phyloP scores from a whole-genome alignment of 208 protist genomes.

The Leishmania arabica region DNA sequence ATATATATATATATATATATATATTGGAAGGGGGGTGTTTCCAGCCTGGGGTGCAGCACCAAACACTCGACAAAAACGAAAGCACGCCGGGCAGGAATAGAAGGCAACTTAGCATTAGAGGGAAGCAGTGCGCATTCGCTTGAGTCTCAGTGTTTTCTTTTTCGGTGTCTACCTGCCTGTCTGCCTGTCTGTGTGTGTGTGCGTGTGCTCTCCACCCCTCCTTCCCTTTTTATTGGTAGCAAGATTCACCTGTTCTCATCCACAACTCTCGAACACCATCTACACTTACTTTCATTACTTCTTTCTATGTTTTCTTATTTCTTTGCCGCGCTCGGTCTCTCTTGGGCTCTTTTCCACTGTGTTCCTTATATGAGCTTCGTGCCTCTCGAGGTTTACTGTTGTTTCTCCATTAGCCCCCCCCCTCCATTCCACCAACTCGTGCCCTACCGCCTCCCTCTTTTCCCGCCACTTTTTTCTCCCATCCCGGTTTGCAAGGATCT shows the following conservation, averaged over 20 bases:
- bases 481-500: background rate
- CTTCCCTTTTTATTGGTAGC: background rate
- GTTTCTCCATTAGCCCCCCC: background rate
- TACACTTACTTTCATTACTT: background rate
- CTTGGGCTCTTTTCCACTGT: background rate
- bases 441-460: slow-evolving; percentile 9
- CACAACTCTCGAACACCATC: background rate
- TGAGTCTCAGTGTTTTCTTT: no score
- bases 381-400: background rate
- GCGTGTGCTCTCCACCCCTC: background rate
- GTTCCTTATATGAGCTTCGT: background rate
- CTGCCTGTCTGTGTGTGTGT: background rate
- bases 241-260: background rate
- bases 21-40: no score
- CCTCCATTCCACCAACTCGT: background rate
- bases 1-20: no score
- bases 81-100: no score
- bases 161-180: background rate
- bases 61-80: no score
- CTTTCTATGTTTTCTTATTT: slow-evolving; percentile 19
- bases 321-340: background rate
- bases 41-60: no score
- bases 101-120: no score
- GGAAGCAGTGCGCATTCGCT: no score
- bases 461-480: background rate